Percentiles rank a stretch among this genome's conserved stretches.
Conservation (phyloP, 2,329 filamentous ascomycete species). For the Fusarium temperatum region DNA sequence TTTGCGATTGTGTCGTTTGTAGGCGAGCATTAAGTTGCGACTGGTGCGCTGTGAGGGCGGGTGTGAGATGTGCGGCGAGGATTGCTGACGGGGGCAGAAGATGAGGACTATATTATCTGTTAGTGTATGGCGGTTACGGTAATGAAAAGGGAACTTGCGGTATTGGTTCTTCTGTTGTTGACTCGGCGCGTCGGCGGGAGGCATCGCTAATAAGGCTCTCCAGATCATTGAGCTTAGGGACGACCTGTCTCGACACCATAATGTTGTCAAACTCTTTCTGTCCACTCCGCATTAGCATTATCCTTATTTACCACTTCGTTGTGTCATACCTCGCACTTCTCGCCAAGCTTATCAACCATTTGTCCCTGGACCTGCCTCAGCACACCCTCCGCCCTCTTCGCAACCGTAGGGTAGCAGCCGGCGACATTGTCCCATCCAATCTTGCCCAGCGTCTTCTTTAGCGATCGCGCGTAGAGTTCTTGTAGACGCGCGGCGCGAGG, state of each 20-base stretch:
- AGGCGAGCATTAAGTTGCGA: conserved; percentile 66
- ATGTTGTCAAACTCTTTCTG: conserved; percentile 67
- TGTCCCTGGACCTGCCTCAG: conserved; percentile 65
- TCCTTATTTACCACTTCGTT: neutral
- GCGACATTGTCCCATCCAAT: conserved; percentile 67
- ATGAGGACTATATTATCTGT: conserved; percentile 56
- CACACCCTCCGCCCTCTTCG: conserved; percentile 58
- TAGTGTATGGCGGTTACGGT: neutral
- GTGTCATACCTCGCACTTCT: conserved; percentile 59
- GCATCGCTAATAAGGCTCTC: conserved; percentile 65
- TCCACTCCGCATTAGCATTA: conserved; percentile 2
- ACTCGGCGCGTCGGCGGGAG: conserved; percentile 39
- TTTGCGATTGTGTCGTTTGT: conserved; percentile 65
- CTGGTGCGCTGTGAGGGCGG: conserved; percentile 62
- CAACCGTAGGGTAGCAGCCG: conserved; percentile 70
- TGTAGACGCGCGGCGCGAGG: conserved; percentile 65
- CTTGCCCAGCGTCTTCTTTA: conserved; percentile 63
- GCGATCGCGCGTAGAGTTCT: conserved; percentile 61
- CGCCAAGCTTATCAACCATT: conserved; percentile 65
- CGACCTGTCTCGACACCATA: conserved; percentile 60
- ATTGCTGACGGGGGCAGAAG: conserved; percentile 62
- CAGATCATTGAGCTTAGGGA: conserved; percentile 67
- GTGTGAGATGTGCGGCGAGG: conserved; percentile 63
- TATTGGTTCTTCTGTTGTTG: conserved; percentile 47
- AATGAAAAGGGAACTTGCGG: conserved; percentile 52